These are phyloP conservation scores for Rhododendron henanense DNA, from an alignment of 148 eudicot genomes.

Conservation along the genomic window DNA sequence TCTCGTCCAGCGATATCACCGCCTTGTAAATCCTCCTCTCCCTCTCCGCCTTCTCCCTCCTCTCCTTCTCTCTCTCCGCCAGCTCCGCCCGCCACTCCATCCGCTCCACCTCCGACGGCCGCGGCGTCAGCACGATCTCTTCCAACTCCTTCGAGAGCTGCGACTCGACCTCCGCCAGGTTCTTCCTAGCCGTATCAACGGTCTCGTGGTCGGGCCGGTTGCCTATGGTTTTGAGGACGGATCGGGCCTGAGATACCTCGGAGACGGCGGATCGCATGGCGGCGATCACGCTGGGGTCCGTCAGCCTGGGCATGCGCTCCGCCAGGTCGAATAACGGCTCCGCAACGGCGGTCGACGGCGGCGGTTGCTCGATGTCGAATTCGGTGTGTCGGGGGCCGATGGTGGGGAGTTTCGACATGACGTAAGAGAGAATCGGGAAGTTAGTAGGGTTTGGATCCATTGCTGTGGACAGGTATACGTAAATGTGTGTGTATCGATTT, in stretches of 20 bases:
- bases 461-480: not conserved
- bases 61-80: slow-evolving; percentile 25
- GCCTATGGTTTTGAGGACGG: slow-evolving; percentile 54
- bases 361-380: slow-evolving; percentile 69
- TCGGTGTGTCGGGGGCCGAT: slow-evolving; percentile 23
- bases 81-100: slow-evolving; percentile 17
- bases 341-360: not conserved
- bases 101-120: slow-evolving; percentile 19
- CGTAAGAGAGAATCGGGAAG: slow-evolving; percentile 77
- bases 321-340: slow-evolving; percentile 48
- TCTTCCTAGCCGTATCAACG: slow-evolving; percentile 53
- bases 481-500: not conserved
- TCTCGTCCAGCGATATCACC: slow-evolving; percentile 56
- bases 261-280: slow-evolving; percentile 65
- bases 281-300: slow-evolving; percentile 55
- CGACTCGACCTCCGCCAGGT: slow-evolving; percentile 44
- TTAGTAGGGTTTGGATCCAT: slow-evolving; percentile 72
- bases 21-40: slow-evolving; percentile 53
- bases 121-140: slow-evolving; percentile 37
- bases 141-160: slow-evolving; percentile 27
- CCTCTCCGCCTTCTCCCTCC: slow-evolving; percentile 34
- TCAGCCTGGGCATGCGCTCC: slow-evolving; percentile 70
- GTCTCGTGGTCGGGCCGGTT: slow-evolving; percentile 78
- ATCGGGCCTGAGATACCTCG: slow-evolving; percentile 64
- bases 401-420: slow-evolving; percentile 64